Conservation (phyloP, 1,284 basidiomycete genomes). For the Trichosporon inkin region DNA sequence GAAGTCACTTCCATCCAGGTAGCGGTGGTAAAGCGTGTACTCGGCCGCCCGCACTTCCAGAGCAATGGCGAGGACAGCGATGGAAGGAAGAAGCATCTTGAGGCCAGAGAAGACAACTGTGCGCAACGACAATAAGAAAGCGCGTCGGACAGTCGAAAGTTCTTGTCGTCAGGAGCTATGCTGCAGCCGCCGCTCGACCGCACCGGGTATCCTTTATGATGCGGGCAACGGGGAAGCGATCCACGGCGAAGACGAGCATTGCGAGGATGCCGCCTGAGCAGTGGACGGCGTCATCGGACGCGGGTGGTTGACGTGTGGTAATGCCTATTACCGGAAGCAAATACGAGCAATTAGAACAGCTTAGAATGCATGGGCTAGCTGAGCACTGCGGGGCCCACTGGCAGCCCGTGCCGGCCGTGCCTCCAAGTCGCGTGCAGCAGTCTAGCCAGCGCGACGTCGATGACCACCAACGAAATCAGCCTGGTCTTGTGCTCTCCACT, state of each 20-base stretch:
- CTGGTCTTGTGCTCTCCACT: not conserved
- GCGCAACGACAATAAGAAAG: not conserved
- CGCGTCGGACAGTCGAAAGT: too few species aligned
- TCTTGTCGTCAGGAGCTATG: too few species aligned
- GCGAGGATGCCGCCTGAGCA: not conserved
- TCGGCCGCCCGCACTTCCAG: slow-evolving; percentile 8
- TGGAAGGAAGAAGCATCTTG: not conserved
- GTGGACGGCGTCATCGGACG: not conserved
- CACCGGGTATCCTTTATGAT: too few species aligned
- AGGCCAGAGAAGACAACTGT: not conserved
- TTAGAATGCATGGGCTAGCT: too few species aligned
- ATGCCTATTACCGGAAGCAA: not conserved
- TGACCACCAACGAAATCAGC: not conserved
- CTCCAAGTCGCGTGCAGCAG: not conserved
- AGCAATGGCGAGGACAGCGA: slow-evolving; percentile 15
- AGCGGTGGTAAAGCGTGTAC: slow-evolving; percentile 25
- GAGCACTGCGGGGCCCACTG: not conserved
- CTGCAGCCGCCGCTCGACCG: too few species aligned
- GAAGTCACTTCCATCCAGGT: slow-evolving; percentile 9
- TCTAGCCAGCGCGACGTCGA: slow-evolving; percentile 4
- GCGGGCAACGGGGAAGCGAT: not conserved
- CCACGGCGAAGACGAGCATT: not conserved
- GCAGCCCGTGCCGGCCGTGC: not conserved
- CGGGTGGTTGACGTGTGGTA: not conserved
- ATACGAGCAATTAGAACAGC: not conserved